Conservation (phyloP, 257 asterid genomes). For the Scutellaria baicalensis region DNA sequence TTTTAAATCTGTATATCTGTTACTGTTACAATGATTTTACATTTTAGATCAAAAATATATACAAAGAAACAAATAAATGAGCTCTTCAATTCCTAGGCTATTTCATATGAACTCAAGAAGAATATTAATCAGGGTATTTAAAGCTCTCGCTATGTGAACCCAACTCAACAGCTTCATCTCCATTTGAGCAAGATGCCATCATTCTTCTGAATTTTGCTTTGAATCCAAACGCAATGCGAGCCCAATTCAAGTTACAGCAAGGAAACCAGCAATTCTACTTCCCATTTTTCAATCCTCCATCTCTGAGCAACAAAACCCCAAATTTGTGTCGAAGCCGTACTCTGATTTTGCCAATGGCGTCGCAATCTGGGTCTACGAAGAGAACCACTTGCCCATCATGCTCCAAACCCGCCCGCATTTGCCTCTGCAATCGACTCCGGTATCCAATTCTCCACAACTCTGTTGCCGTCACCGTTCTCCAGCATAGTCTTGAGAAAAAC, state of each 20-base stretch:
- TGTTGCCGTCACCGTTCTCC: constrained; percentile 65
- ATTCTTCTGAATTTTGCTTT: neutral
- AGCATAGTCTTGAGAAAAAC: constrained; percentile 65
- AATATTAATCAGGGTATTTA: too few species aligned
- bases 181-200: neutral
- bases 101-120: too few species aligned
- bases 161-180: neutral
- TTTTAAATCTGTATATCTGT: too few species aligned
- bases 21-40: too few species aligned
- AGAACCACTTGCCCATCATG: constrained; percentile 71
- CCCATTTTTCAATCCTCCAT: constrained; percentile 19
- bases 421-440: constrained; percentile 66
- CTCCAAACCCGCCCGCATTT: constrained; percentile 57
- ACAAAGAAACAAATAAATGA: too few species aligned
- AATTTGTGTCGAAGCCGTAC: constrained; percentile 11
- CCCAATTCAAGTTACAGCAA: neutral
- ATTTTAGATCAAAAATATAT: too few species aligned
- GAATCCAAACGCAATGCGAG: constrained; percentile 1
- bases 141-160: too few species aligned
- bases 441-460: constrained; percentile 49
- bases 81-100: too few species aligned
- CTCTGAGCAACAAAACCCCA: constrained; percentile 1
- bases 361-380: constrained; percentile 38
- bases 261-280: constrained; percentile 10
- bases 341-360: constrained; percentile 35